A percentile compares a stretch with the other conserved stretches of the same genome.
Conservation (phyloP, 352 stramenopile genomes). For the Phytophthora sojae region DNA sequence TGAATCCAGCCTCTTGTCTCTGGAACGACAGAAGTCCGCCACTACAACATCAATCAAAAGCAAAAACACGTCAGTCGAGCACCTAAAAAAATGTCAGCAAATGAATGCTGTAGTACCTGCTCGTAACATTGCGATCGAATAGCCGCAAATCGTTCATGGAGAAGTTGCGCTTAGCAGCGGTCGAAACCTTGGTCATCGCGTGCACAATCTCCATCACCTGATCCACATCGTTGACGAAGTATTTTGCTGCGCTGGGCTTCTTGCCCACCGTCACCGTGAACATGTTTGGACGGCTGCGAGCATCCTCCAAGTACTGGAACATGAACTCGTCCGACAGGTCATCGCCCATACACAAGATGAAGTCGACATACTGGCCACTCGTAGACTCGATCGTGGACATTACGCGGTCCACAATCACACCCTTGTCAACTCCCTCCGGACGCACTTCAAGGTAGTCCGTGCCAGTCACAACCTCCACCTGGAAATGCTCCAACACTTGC, state of each 20-base stretch:
- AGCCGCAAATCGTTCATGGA: constrained; percentile 87
- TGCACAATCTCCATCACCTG: constrained; percentile 96
- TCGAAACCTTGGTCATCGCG: constrained; percentile 87
- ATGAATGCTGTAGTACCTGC: constrained; percentile 42
- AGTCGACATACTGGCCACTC: constrained; percentile 91
- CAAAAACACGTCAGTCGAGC: constrained; percentile 1
- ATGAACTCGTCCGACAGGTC: constrained; percentile 99
- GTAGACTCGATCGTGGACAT: constrained; percentile 91
- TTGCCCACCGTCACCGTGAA: constrained; percentile 99
- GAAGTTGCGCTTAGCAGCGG: constrained; percentile 83
- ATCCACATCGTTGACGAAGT: constrained; percentile 98
- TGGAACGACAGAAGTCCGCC: constrained; percentile 41
- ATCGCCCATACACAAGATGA: constrained; percentile 97
- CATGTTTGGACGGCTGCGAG: constrained; percentile 67
- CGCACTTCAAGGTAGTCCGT: constrained; percentile 94
- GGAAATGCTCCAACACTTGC: constrained; percentile 95
- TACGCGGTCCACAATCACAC: constrained; percentile 96
- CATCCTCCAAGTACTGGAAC: constrained; percentile 91
- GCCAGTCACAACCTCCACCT: constrained; percentile 94
- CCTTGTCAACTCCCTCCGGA: constrained; percentile 98
- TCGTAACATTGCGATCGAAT: constrained; percentile 62
- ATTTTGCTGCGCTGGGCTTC: constrained; percentile 97
- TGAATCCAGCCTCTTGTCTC: constrained; percentile 28
- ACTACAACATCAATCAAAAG: constrained; percentile 27
- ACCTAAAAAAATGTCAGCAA: neutral